Percentiles rank a stretch among this genome's conserved stretches.
phyloP scores from a whole-genome alignment of 2,329 filamentous ascomycete species.

The Sporothrix luriei region DNA sequence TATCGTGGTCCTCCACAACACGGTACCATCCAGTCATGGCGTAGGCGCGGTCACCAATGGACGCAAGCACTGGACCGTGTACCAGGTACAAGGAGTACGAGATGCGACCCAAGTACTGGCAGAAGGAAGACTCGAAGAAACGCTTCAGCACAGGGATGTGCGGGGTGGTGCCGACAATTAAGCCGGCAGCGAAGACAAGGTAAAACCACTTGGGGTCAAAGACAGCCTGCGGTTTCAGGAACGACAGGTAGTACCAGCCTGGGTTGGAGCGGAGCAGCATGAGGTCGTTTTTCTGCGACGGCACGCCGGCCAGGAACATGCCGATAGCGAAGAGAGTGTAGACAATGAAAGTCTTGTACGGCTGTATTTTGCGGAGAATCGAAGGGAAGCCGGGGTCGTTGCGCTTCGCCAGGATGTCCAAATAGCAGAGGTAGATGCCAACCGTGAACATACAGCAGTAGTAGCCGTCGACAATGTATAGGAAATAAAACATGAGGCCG shows the following conservation, averaged over 20 bases:
- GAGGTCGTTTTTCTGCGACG: conserved; percentile 54
- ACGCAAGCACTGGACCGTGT: conserved; percentile 63
- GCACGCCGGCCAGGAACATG: conserved; percentile 63
- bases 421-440: conserved; percentile 64
- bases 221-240: conserved; percentile 66
- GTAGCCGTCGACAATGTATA: conserved; percentile 68
- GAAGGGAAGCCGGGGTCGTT: conserved; percentile 52
- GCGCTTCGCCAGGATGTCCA: conserved; percentile 57
- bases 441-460: conserved; percentile 62
- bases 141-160: conserved; percentile 60
- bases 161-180: conserved; percentile 59
- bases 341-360: conserved; percentile 55
- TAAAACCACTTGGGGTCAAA: conserved; percentile 70
- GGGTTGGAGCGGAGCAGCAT: conserved; percentile 55
- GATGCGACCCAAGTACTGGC: conserved; percentile 64
- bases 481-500: conserved; percentile 63
- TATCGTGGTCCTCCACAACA: conserved; percentile 42
- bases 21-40: conserved; percentile 60
- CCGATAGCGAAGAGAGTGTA: conserved; percentile 56
- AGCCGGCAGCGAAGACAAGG: conserved; percentile 62
- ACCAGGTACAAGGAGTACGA: conserved; percentile 66
- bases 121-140: conserved; percentile 62
- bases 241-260: conserved; percentile 63
- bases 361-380: conserved; percentile 51
- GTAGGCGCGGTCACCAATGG: conserved; percentile 65